These are phyloP conservation scores for Gaertneriomyces semiglobifer DNA, from an alignment of 192 early-diverging fungal genomes.

Conservation along the genomic window DNA sequence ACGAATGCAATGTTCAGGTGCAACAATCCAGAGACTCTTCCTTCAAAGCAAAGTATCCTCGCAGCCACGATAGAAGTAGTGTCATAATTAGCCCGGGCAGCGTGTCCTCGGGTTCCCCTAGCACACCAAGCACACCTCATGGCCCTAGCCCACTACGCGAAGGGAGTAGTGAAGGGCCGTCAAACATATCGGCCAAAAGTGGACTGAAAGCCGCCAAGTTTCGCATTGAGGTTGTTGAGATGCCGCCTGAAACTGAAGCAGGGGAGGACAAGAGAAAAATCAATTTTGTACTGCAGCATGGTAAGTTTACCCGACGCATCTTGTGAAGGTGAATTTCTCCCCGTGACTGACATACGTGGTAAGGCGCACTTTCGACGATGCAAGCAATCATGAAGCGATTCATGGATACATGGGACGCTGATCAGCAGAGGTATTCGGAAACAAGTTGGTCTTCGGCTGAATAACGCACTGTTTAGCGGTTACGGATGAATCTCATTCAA, in stretches of 20 bases:
- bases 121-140: constrained; percentile 15
- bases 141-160: constrained; percentile 22
- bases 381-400: constrained; percentile 24
- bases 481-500: no score
- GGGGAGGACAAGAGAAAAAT: constrained; percentile 4
- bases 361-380: constrained; percentile 34
- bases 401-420: constrained; percentile 16
- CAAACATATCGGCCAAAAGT: not conserved
- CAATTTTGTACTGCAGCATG: constrained; percentile 47
- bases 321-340: not conserved
- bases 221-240: constrained; percentile 38
- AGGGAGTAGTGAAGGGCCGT: constrained; percentile 31
- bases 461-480: no score
- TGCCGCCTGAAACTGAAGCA: not conserved
- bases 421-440: no score
- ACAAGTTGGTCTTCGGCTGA: no score
- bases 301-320: constrained; percentile 16
- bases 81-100: not conserved
- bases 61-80: not conserved
- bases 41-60: not conserved
- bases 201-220: constrained; percentile 40
- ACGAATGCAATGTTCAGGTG: not conserved
- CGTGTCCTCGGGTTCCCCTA: not conserved
- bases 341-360: not conserved
- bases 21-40: constrained; percentile 11